Evolutionary conservation across 2,329 filamentous ascomycete species (phyloP), one percentile per base, ranked within the genome.

Genomic region (Acephala macrosclerotiorum): DNA sequence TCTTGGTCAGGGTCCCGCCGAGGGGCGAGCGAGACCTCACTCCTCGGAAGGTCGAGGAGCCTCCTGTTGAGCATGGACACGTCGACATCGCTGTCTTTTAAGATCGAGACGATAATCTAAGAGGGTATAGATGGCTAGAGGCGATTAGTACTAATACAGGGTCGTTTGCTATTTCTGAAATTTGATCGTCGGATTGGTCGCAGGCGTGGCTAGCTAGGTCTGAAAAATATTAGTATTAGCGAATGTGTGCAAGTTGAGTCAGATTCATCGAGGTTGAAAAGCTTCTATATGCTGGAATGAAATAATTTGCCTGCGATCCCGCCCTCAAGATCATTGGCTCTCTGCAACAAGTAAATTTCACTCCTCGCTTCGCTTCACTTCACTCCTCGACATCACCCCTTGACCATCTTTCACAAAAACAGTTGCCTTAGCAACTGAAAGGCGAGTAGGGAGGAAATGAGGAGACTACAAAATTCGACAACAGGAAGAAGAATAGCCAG

Each of bases 1-100:
- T 71, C 12, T 62, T 69, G 18, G 63, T 68, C 18, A 55, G 64
- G 2, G 66, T 68, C 7, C 68, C 61, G 1, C 20, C 53, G 1
- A 20, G 14, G 16, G 45, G 51, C 11, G 51, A 61, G 33, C 57
- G 61, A 14, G 49, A 49, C 8, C 14, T 16, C 16, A 42, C 40
- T 18, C 16, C 45, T 7, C 5, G 11, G 18, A 11, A 22, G 18
- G 11, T 11, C n/a, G 11, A 22, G 45, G n/a, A 49, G n/a, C 11
- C n/a, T 22, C n/a, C 45, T 22, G 12, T n/a, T 42, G 4, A 16
- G 38, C 38, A 4, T 4, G 11, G 45, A 11, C 45, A 20, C n/a
- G 11, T 49, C 20, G 45, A 49, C 12, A n/a, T 49, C 11, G 45
- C 45, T 11, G 20, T 3, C n/a, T 12, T 49, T 49, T 49, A 14